phyloP scores from a whole-genome alignment of 805 yeast genomes.

The Candida namnaoensis region DNA sequence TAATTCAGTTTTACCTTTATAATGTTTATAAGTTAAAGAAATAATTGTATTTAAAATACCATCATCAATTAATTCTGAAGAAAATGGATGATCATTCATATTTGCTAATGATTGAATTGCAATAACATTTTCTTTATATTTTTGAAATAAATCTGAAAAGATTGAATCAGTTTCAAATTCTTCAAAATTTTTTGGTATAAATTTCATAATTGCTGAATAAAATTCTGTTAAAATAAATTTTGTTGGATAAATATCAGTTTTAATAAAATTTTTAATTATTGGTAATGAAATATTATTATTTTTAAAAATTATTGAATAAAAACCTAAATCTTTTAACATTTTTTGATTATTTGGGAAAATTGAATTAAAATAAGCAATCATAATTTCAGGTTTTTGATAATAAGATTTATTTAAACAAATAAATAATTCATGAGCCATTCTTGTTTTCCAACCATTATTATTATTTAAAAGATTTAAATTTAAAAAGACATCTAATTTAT shows the following conservation, averaged over 20 bases:
- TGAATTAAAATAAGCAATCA: conserved; percentile 14
- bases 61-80: conserved; percentile 7
- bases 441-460: neutral
- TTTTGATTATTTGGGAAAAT: conserved; percentile 6
- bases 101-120: neutral
- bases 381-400: conserved; percentile 9
- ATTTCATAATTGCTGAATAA: conserved; percentile 7
- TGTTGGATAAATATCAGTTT: conserved; percentile 5
- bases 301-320: conserved; percentile 8
- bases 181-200: conserved; percentile 4
- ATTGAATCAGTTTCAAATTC: neutral
- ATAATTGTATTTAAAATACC: conserved; percentile 10
- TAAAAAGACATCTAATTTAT: conserved; percentile 8
- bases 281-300: neutral
- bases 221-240: conserved; percentile 8
- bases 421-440: conserved; percentile 10
- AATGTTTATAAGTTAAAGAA: conserved; percentile 3
- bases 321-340: conserved; percentile 9
- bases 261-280: conserved; percentile 4
- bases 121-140: neutral
- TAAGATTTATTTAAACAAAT: conserved; percentile 9
- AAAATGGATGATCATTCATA: conserved; percentile 5
- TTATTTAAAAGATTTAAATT: conserved; percentile 1
- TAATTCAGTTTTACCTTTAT: conserved; percentile 3
- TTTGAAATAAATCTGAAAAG: neutral